A percentile compares a stretch with the other conserved stretches of the same genome.
These are phyloP conservation scores for Alternaria triticina DNA, from an alignment of 2,329 filamentous ascomycete species.

Conservation along the genomic window DNA sequence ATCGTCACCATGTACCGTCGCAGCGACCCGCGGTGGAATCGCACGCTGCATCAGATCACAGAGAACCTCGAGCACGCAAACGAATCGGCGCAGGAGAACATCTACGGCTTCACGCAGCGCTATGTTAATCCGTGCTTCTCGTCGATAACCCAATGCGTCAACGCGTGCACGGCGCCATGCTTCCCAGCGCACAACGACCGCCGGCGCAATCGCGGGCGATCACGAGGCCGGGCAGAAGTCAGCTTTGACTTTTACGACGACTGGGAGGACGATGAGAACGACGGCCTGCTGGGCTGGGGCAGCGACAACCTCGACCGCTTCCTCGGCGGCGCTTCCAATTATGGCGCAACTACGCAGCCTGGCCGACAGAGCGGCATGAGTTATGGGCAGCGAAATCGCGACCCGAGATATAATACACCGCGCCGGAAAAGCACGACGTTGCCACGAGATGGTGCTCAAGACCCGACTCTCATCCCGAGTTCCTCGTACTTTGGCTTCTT, in stretches of 20 bases:
- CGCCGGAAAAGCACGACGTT: slow-evolving; percentile 63
- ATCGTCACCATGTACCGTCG: slow-evolving; percentile 65
- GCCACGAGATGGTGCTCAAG: slow-evolving; percentile 60
- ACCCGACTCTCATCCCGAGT: slow-evolving; percentile 89
- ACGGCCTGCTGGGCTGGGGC: slow-evolving; percentile 76
- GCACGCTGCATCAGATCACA: slow-evolving; percentile 90
- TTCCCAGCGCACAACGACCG: slow-evolving; percentile 79
- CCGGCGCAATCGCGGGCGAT: slow-evolving; percentile 68
- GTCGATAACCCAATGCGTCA: slow-evolving; percentile 69
- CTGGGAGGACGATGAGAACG: slow-evolving; percentile 76
- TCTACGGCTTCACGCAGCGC: slow-evolving; percentile 86
- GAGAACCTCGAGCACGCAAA: slow-evolving; percentile 90
- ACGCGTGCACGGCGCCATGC: slow-evolving; percentile 71
- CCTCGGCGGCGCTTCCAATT: slow-evolving; percentile 70
- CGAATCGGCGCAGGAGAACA: slow-evolving; percentile 86
- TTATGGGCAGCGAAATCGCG: slow-evolving; percentile 73
- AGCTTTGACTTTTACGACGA: slow-evolving; percentile 98
- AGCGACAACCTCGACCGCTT: slow-evolving; percentile 85
- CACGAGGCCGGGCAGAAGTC: slow-evolving; percentile 72
- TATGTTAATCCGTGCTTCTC: slow-evolving; percentile 83
- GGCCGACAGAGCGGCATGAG: slow-evolving; percentile 82
- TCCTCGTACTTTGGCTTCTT: slow-evolving; percentile 86
- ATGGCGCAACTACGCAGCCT: slow-evolving; percentile 63
- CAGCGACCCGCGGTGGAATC: slow-evolving; percentile 84
- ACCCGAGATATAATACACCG: slow-evolving; percentile 35